These are phyloP conservation scores for Panus rudis DNA, from an alignment of 768 basidiomycete species.

Conservation along the genomic window DNA sequence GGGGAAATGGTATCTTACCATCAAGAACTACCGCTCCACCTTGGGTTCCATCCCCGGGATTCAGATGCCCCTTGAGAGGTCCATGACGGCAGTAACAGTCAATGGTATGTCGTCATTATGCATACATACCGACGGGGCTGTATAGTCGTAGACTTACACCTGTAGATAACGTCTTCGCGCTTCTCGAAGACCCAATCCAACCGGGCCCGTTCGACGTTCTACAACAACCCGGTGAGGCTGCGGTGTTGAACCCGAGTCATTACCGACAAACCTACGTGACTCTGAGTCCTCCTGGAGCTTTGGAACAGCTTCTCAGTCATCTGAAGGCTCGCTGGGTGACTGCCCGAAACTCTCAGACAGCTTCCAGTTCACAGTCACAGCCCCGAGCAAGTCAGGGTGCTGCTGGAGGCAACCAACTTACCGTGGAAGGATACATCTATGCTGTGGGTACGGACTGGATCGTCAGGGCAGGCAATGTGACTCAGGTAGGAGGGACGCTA, in stretches of 20 bases:
- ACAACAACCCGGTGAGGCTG: slow-evolving; percentile 25
- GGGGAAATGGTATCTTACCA: slow-evolving; percentile 63
- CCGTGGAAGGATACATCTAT: slow-evolving; percentile 68
- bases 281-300: slow-evolving; percentile 60
- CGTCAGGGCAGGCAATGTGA: slow-evolving; percentile 72
- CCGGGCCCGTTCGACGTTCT: slow-evolving; percentile 60
- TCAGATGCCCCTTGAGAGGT: slow-evolving; percentile 50
- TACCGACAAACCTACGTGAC: slow-evolving; percentile 76
- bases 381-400: slow-evolving; percentile 36
- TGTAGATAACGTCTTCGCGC: slow-evolving; percentile 64
- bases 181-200: slow-evolving; percentile 68
- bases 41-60: slow-evolving; percentile 48
- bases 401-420: slow-evolving; percentile 47
- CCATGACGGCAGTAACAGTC: slow-evolving; percentile 74
- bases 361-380: slow-evolving; percentile 23
- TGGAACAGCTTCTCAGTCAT: slow-evolving; percentile 70
- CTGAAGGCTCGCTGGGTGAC: slow-evolving; percentile 72
- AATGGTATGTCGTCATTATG: slow-evolving; percentile 31
- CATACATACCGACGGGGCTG: too few species aligned
- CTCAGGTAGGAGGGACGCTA: slow-evolving; percentile 63
- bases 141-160: too few species aligned
- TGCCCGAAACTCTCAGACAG: slow-evolving; percentile 52
- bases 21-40: slow-evolving; percentile 72
- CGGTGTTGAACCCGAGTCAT: slow-evolving; percentile 33
- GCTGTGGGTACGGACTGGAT: slow-evolving; percentile 78